phyloP scores from a whole-genome alignment of 1,284 basidiomycete genomes.

The Sporisorium sorghi region DNA sequence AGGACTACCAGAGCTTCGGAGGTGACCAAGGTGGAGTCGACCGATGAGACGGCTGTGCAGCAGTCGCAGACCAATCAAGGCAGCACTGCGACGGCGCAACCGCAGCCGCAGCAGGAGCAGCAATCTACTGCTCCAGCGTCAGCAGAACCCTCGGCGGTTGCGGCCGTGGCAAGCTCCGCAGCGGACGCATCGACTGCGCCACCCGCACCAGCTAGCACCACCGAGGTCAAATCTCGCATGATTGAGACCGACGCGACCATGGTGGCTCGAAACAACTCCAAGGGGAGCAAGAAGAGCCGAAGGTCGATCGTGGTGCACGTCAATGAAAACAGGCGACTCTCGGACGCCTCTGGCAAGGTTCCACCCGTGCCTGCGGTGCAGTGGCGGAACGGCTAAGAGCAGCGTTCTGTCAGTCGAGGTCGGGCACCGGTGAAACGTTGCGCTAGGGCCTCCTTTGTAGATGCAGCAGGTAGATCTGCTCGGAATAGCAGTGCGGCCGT shows the following conservation, averaged over 20 bases:
- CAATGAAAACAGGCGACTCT: conserved; percentile 26
- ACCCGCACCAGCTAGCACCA: not conserved
- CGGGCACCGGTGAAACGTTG: not conserved
- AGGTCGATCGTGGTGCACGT: conserved; percentile 33
- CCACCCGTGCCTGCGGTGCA: conserved; percentile 43
- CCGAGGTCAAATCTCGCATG: conserved; percentile 20
- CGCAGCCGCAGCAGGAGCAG: conserved; percentile 8
- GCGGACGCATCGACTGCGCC: not conserved
- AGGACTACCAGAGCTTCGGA: conserved; percentile 29
- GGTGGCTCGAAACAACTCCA: conserved; percentile 38
- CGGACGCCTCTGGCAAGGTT: conserved; percentile 12
- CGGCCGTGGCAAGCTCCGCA: not conserved
- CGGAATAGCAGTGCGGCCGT: not conserved
- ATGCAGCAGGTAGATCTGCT: not conserved
- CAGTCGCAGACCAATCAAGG: not conserved
- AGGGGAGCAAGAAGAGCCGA: conserved; percentile 29
- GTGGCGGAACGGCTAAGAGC: conserved; percentile 19
- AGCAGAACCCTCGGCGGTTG: not conserved
- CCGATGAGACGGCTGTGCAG: conserved; percentile 8
- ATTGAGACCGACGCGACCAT: conserved; percentile 27
- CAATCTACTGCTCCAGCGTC: not conserved
- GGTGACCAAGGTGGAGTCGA: conserved; percentile 30
- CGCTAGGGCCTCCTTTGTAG: not conserved
- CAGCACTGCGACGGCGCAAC: conserved; percentile 2
- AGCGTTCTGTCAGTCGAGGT: not conserved